A percentile compares a stretch with the other conserved stretches of the same genome.
Conservation (phyloP, 192 early-diverging fungal species). For the Gonapodya prolifera region DNA sequence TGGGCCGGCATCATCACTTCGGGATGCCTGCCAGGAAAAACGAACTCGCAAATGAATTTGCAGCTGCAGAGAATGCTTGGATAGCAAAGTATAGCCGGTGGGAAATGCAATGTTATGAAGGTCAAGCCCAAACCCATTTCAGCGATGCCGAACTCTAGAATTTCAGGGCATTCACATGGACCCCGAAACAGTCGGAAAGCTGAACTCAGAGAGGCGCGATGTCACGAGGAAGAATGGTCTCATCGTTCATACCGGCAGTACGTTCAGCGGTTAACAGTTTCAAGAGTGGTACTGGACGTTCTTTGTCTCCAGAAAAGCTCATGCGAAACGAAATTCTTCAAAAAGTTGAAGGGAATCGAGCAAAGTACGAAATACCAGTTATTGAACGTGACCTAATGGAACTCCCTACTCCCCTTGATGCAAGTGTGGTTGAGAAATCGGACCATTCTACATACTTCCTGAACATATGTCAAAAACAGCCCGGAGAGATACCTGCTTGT, state of each 20-base stretch:
- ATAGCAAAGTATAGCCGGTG: constrained; percentile 87
- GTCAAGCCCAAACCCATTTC: not conserved
- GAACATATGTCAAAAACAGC: no score
- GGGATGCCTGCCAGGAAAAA: constrained; percentile 81
- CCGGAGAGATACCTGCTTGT: no score
- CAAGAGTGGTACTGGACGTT: no score
- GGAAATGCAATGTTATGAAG: not conserved
- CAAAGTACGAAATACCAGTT: no score
- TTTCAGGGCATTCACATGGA: constrained; percentile 90
- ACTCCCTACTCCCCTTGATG: no score
- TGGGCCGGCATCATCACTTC: constrained; percentile 93
- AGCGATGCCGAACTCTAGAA: constrained; percentile 28
- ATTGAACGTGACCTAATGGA: no score
- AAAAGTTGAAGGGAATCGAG: no score
- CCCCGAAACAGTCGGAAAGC: constrained; percentile 66
- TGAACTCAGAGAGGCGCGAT: constrained; percentile 70
- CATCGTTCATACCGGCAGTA: constrained; percentile 82
- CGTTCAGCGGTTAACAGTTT: no score
- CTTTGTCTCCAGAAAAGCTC: no score
- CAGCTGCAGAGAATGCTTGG: constrained; percentile 89
- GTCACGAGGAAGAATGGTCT: constrained; percentile 88
- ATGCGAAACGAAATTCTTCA: no score
- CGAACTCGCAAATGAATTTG: constrained; percentile 94
- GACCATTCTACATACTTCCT: no score
- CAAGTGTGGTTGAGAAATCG: no score